Evolutionary conservation across 2,329 filamentous ascomycete genomes (phyloP), one percentile per base, ranked within the genome.

Genomic region (Rugonectria rugulosa): DNA sequence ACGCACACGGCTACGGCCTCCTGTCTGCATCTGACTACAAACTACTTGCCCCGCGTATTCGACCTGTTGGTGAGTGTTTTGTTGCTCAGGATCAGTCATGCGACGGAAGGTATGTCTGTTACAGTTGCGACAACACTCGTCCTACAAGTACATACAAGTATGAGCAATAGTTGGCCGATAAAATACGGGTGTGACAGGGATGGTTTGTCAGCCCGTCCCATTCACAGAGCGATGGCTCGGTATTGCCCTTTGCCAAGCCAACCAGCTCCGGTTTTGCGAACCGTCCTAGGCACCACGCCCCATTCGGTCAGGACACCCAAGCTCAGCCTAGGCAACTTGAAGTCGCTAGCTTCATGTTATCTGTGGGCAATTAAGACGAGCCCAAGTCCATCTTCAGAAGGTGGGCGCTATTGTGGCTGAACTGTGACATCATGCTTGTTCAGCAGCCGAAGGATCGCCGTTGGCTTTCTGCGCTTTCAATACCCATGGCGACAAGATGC

Each of bases 381-480:
- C 26, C 29, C 47, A 31, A 61, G n/a, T 38, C 57, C 48, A 26
- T 44, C 44, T 60, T 60, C 38, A 58, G 53, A 58, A 58, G 45
- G 57, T 57, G 55, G 56, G 44, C 24, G 62, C 43, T 24, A 21
- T 19, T 36, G 52, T 62, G 64, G 60, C 60, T 59, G 48, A 61
- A 49, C 38, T 43, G 44, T 65, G 61, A 65, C 59, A 66, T 65
- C 60, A 63, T 66, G 59, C 44, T 53, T 37, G 50, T 46, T 48
- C 21, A 57, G 47, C 45, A 27, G 43, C 17, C 38, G 29, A 58
- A 60, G 54, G 52, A 60, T 60, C 54, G 31, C 31, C 42, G 29
- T 53, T 60, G 46, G 56, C 53, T 61, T n/a, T 63, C 43, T 24
- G 17, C 37, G 27, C 29, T 59, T 56, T 48, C 48, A 58, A 62